Evolutionary conservation across 371 early-diverging fungal species (phyloP).

Genomic region (Rhizomucor miehei): DNA sequence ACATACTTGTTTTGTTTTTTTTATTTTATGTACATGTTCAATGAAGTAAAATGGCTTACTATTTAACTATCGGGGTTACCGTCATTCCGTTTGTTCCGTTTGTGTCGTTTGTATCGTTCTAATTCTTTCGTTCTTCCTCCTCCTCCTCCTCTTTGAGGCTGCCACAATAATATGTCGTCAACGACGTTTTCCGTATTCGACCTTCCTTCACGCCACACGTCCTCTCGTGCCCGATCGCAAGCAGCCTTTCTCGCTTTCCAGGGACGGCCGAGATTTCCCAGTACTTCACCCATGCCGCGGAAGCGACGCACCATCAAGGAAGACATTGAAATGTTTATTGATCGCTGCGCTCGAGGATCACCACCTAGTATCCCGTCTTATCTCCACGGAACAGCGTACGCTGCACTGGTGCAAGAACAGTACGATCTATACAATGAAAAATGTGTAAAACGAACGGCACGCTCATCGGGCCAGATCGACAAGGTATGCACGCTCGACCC

Average conservation of each 20-base stretch:
- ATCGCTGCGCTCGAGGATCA: constrained; percentile 5
- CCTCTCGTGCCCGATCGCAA: constrained; percentile 8
- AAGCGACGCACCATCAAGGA: constrained; percentile 12
- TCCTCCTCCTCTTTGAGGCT: too few relatives aligned
- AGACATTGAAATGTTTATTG: constrained; percentile 7
- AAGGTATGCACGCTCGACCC: constrained; percentile 4
- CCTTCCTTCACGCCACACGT: constrained; percentile 7
- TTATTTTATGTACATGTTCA: too few relatives aligned
- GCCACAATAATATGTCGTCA: too few relatives aligned
- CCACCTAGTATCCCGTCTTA: constrained; percentile 38
- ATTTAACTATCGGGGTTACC: too few relatives aligned
- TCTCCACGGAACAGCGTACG: constrained; percentile 33
- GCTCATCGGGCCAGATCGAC: not conserved
- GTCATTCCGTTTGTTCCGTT: too few relatives aligned
- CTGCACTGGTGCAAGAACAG: constrained; percentile 28
- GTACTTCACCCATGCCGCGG: constrained; percentile 1
- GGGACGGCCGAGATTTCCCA: constrained; percentile 2
- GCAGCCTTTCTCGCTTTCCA: constrained; percentile 11
- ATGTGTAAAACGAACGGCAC: too few relatives aligned
- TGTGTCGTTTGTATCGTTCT: too few relatives aligned
- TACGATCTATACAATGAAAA: constrained; percentile 17
- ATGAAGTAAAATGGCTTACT: too few relatives aligned
- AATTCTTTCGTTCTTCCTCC: too few relatives aligned
- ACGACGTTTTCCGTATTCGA: constrained; percentile 7
- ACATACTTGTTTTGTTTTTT: too few relatives aligned